A percentile compares a stretch with the other conserved stretches of the same genome.
phyloP scores from a whole-genome alignment of 371 early-diverging fungal genomes.

The Parasitella parasitica region DNA sequence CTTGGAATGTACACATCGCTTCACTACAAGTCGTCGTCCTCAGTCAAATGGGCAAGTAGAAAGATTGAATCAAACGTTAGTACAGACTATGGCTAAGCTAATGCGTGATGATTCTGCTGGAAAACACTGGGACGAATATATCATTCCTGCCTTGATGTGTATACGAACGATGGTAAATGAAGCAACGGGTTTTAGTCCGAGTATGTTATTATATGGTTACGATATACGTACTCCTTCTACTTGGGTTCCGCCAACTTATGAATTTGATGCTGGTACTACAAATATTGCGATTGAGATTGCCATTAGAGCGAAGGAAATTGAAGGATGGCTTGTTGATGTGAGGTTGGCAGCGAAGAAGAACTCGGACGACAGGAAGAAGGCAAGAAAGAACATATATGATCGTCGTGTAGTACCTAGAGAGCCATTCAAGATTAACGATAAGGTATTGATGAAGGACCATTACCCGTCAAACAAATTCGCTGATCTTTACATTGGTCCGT shows the following conservation, averaged over 20 bases:
- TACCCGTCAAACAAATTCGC: constrained; percentile 8
- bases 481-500: constrained; percentile 19
- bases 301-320: background rate
- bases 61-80: constrained; percentile 29
- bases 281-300: constrained; percentile 12
- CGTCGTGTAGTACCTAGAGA: background rate
- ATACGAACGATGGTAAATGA: constrained; percentile 18
- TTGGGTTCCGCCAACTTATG: constrained; percentile 18
- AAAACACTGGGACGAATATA: constrained; percentile 11
- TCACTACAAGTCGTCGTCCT: constrained; percentile 27
- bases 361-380: background rate
- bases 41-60: constrained; percentile 38
- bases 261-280: constrained; percentile 6
- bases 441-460: constrained; percentile 18
- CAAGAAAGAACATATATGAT: background rate
- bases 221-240: constrained; percentile 18
- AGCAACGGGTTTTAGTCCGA: constrained; percentile 4
- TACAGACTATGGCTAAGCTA: constrained; percentile 19
- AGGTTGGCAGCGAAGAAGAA: too few species aligned
- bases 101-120: background rate
- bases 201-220: constrained; percentile 18
- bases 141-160: constrained; percentile 9
- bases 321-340: background rate
- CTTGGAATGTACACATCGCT: constrained; percentile 16
- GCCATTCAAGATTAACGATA: constrained; percentile 1